A percentile compares a stretch with the other conserved stretches of the same genome.
Evolutionary conservation across 2,329 filamentous ascomycete genomes (phyloP).

Genomic region (Aureobasidium lini): DNA sequence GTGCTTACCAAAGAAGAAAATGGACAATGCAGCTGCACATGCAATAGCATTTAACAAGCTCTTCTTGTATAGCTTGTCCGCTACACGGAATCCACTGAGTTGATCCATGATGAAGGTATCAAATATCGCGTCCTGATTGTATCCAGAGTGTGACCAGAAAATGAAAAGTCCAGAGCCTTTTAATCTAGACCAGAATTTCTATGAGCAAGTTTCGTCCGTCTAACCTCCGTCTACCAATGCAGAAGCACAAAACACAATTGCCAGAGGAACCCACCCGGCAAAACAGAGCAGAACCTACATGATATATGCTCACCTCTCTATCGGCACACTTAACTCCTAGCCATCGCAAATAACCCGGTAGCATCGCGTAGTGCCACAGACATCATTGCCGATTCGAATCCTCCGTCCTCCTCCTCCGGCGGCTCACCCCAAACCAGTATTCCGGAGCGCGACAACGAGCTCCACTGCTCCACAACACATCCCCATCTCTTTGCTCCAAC

Average conservation of each 20-base stretch:
- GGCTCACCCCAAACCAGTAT: background rate
- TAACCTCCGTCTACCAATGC: background rate
- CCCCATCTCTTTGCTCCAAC: background rate
- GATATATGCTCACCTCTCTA: background rate
- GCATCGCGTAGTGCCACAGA: background rate
- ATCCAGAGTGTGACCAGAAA: background rate
- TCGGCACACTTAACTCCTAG: background rate
- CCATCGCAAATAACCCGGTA: background rate
- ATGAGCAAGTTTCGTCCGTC: background rate
- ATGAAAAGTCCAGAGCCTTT: background rate
- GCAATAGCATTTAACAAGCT: constrained; percentile 55
- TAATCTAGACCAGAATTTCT: background rate
- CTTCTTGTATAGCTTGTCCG: constrained; percentile 44
- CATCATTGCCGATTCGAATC: background rate
- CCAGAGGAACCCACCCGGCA: background rate
- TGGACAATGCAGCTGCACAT: constrained; percentile 55
- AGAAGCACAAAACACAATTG: background rate
- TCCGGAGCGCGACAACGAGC: background rate
- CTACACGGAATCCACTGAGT: constrained; percentile 21
- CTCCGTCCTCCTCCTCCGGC: background rate
- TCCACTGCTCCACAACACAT: background rate
- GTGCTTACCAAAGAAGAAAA: constrained; percentile 55
- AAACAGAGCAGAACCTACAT: background rate
- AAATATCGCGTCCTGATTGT: background rate
- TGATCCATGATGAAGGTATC: constrained; percentile 18